A percentile compares a stretch with the other conserved stretches of the same genome.
These are phyloP conservation scores for Monosporozyma unispora DNA, from an alignment of 805 yeast genomes.

Conservation along the genomic window DNA sequence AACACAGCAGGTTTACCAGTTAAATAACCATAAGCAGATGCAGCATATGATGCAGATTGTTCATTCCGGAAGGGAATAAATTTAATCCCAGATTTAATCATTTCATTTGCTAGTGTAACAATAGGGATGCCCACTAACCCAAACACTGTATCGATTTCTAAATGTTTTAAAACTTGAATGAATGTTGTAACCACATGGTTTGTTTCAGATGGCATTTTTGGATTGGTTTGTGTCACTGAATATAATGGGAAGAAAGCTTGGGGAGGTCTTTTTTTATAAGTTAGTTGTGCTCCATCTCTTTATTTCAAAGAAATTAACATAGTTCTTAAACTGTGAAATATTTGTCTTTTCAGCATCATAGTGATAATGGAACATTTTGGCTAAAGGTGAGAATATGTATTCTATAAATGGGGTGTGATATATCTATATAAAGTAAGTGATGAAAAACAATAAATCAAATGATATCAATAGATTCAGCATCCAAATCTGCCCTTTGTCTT, in stretches of 20 bases:
- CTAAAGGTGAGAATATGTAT: not conserved
- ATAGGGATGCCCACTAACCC: conserved; percentile 74
- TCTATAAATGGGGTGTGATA: not conserved
- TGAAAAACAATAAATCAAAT: not conserved
- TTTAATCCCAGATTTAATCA: conserved; percentile 43
- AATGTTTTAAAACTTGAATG: conserved; percentile 37
- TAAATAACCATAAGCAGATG: conserved; percentile 59
- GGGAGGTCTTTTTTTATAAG: not conserved
- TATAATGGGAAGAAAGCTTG: no score
- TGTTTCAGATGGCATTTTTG: not conserved
- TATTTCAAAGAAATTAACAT: not conserved
- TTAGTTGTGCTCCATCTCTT: not conserved
- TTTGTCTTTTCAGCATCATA: not conserved
- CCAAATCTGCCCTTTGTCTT: not conserved
- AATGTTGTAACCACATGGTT: conserved; percentile 22
- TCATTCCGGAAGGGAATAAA: conserved; percentile 61
- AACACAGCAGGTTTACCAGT: conserved; percentile 59
- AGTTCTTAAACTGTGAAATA: not conserved
- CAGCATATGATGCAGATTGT: conserved; percentile 70
- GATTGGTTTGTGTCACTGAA: not conserved
- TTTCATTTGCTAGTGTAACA: conserved; percentile 58
- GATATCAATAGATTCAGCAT: conserved; percentile 6
- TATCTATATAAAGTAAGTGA: not conserved
- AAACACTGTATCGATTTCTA: conserved; percentile 50
- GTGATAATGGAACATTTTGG: no score